Base-by-base conservation (phyloP, 106 monocot genomes). In the Dendrobium catenatum region DNA sequence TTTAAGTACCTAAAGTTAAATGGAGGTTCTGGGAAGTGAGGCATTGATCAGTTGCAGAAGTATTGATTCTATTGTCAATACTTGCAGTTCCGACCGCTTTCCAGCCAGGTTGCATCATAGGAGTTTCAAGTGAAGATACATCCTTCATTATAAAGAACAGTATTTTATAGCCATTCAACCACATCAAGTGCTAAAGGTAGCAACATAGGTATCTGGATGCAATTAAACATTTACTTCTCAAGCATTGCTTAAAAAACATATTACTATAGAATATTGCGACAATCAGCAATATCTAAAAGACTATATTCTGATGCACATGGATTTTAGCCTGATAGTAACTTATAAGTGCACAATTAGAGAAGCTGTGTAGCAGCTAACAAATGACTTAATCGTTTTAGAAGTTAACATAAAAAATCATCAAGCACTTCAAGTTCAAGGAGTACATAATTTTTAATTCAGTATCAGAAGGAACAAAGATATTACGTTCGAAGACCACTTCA, bases 61-160 rank as follows among this genome's bases (percentile, higher is more conserved):
- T 68, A 64, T 20, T 64, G 41, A 5, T 74, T 24, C 41, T 82
- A 56, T 49, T 67, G 44, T 26, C 83, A 43, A 24, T 22, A 17
- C 67, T 73, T 3, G 72, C 13, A 31, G 24, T 72, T 59, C 84
- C 56, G 37, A 80, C 79, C 76, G 72, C 86, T 54, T 81, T 83
- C 89, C 94, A 91, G 9, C 79, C 37, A 55, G 75, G 79, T 54
- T 84, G 72, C 72, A 72, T 76, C 64, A 72, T 76, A 68, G 78
- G 82, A 88, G 58, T 78, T 58, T 70, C 79, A 80, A 90, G 74
- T 70, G 87, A 72, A 74, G 75, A 83, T 46, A 86, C 26, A 59
- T 81, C 86, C 91, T 94, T 88, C 22, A 83, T 72, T 48, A 75
- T 44, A 22, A 79, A 81, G 49, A 70, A 72, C 15, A 11, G 29